Percentiles rank a stretch among this genome's conserved stretches.
Conservation (phyloP, 2,329 filamentous ascomycete genomes). For the Xylaria sp. region DNA sequence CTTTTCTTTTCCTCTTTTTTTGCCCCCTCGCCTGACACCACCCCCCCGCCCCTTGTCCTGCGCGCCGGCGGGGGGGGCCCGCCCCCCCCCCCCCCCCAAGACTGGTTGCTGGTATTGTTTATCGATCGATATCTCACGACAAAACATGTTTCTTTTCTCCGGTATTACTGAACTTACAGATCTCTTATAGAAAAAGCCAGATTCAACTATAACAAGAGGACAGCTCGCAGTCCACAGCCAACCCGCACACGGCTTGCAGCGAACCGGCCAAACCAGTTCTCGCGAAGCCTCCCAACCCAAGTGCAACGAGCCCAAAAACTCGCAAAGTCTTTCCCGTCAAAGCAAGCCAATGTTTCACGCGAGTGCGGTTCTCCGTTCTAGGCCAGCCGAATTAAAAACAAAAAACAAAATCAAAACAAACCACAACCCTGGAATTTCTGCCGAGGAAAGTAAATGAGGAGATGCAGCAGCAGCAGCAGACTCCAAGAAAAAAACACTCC, state of each 20-base stretch:
- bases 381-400: conserved; percentile 22
- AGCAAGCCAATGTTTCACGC: conserved; percentile 11
- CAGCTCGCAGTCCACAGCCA: conserved; percentile 5
- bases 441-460: conserved; percentile 10
- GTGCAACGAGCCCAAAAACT: conserved; percentile 14
- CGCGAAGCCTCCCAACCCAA: conserved; percentile 14
- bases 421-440: background rate
- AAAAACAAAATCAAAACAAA: background rate
- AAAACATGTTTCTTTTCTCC: conserved; percentile 11
- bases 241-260: conserved; percentile 16
- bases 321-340: conserved; percentile 29
- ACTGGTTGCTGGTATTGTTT: conserved; percentile 16
- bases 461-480: conserved; percentile 8
- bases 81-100: too few relatives aligned
- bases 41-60: too few relatives aligned
- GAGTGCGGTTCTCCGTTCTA: conserved; percentile 18
- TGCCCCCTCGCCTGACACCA: too few relatives aligned
- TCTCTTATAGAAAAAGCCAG: conserved; percentile 26
- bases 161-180: conserved; percentile 29
- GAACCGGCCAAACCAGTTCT: conserved; percentile 15
- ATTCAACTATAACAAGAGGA: conserved; percentile 19
- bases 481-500: background rate
- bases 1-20: too few relatives aligned
- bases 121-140: conserved; percentile 15
- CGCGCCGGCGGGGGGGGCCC: too few relatives aligned